Percentiles rank a stretch among this genome's conserved stretches.
Evolutionary conservation across 768 basidiomycete genomes (phyloP).

Genomic region (Inosperma sp.): DNA sequence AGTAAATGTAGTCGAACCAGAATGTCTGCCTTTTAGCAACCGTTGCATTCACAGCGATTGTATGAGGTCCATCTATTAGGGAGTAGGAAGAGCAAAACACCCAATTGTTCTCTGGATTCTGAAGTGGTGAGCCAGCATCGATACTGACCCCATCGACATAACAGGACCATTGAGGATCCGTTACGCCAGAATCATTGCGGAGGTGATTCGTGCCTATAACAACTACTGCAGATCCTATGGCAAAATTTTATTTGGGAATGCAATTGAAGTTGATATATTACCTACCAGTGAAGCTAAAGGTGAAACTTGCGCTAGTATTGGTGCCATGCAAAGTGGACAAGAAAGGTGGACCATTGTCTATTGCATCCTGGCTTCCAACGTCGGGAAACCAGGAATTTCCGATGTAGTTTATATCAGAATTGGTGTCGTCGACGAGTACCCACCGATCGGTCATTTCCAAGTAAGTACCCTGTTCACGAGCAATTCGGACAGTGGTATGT

Average conservation of each 20-base stretch:
- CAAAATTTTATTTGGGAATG: not conserved
- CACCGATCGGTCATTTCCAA: constrained; percentile 17
- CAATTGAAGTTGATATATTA: not conserved
- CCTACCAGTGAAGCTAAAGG: constrained; percentile 29
- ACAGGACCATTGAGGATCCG: constrained; percentile 16
- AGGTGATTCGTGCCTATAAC: constrained; percentile 12
- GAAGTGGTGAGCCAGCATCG: constrained; percentile 1
- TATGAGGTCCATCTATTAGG: constrained; percentile 24
- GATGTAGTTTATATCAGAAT: constrained; percentile 27
- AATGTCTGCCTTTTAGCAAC: constrained; percentile 23
- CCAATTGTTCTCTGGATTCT: constrained; percentile 22
- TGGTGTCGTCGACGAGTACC: constrained; percentile 34
- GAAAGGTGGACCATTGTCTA: constrained; percentile 32
- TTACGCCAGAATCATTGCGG: not conserved
- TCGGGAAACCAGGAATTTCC: constrained; percentile 29
- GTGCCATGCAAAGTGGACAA: constrained; percentile 29
- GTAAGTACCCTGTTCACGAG: not conserved
- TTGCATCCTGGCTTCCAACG: constrained; percentile 21
- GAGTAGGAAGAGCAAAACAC: constrained; percentile 14
- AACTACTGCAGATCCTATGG: constrained; percentile 9
- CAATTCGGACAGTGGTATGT: not conserved
- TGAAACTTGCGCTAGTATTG: constrained; percentile 24
- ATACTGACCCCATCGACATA: constrained; percentile 13
- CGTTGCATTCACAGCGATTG: constrained; percentile 23
- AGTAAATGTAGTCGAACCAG: constrained; percentile 28